Conservation (phyloP, 352 stramenopile genomes). For the Globisporangium echinulatum region DNA sequence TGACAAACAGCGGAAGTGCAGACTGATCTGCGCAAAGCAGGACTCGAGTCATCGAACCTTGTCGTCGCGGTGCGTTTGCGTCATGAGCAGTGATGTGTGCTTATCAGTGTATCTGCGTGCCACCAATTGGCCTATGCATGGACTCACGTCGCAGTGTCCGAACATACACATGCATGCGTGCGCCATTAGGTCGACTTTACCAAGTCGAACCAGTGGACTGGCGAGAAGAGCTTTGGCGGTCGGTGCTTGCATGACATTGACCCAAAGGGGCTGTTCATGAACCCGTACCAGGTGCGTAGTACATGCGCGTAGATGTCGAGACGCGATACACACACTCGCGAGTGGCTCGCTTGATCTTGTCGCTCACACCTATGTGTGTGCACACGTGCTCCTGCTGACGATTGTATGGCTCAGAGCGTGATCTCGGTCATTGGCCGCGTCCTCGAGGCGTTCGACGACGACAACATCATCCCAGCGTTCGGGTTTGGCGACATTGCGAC, state of each 20-base stretch:
- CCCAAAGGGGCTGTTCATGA: conserved; percentile 28
- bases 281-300: conserved; percentile 50
- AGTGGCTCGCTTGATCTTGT: too few species aligned
- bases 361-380: not conserved
- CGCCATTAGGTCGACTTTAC: conserved; percentile 54
- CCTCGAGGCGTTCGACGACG: conserved; percentile 71
- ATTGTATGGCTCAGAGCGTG: conserved; percentile 28
- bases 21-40: conserved; percentile 17
- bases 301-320: too few species aligned
- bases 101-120: not conserved
- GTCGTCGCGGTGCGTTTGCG: conserved; percentile 37
- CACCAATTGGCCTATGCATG: not conserved
- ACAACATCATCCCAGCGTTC: conserved; percentile 70
- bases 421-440: conserved; percentile 73
- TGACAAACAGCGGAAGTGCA: conserved; percentile 20
- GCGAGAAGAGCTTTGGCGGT: conserved; percentile 52
- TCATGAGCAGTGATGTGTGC: not conserved
- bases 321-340: not conserved
- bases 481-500: conserved; percentile 61
- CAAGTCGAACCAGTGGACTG: conserved; percentile 64
- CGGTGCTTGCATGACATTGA: conserved; percentile 57
- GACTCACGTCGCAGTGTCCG: not conserved
- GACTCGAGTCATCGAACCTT: conserved; percentile 64
- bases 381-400: too few species aligned
- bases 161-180: not conserved